These are phyloP conservation scores for Podospora conica DNA, from an alignment of 495 filamentous ascomycete genomes.

Conservation along the genomic window DNA sequence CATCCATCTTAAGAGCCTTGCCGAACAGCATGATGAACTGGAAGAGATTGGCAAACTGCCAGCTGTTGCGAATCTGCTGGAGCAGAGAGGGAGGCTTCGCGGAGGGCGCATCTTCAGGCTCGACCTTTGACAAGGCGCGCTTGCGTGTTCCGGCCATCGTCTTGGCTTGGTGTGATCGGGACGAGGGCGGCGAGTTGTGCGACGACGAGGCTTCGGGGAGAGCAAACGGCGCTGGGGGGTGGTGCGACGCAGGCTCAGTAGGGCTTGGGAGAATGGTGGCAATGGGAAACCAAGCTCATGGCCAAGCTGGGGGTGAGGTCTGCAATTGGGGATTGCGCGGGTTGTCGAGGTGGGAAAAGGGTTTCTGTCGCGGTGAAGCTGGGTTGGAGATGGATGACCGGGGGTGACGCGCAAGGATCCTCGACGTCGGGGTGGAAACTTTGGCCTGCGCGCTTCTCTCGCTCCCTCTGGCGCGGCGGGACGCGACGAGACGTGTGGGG, in stretches of 20 bases:
- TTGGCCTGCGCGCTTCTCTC: constrained; percentile 2
- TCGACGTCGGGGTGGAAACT: constrained; percentile 2
- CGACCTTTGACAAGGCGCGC: constrained; percentile 65
- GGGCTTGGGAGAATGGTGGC: not conserved
- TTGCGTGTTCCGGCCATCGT: constrained; percentile 56
- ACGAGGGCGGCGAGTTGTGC: not conserved
- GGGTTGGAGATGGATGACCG: not conserved
- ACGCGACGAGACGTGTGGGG: constrained; percentile 1
- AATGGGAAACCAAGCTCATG: not conserved
- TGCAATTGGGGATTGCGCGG: not conserved
- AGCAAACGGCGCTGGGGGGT: not conserved
- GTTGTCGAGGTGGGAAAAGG: not conserved
- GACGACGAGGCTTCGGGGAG: not conserved
- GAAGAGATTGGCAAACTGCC: constrained; percentile 92
- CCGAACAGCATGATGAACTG: constrained; percentile 92
- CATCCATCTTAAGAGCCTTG: constrained; percentile 78
- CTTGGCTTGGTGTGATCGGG: constrained; percentile 13
- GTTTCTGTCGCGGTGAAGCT: not conserved
- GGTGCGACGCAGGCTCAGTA: not conserved
- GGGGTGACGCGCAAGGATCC: not conserved
- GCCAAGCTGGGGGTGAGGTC: not conserved
- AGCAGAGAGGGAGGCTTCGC: constrained; percentile 45
- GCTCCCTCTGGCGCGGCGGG: constrained; percentile 2
- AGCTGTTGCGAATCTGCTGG: constrained; percentile 71
- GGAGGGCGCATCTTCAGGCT: constrained; percentile 21